A percentile compares a stretch with the other conserved stretches of the same genome.
Conservation (phyloP, 768 basidiomycete genomes). For the Rhodocollybia butyracea region DNA sequence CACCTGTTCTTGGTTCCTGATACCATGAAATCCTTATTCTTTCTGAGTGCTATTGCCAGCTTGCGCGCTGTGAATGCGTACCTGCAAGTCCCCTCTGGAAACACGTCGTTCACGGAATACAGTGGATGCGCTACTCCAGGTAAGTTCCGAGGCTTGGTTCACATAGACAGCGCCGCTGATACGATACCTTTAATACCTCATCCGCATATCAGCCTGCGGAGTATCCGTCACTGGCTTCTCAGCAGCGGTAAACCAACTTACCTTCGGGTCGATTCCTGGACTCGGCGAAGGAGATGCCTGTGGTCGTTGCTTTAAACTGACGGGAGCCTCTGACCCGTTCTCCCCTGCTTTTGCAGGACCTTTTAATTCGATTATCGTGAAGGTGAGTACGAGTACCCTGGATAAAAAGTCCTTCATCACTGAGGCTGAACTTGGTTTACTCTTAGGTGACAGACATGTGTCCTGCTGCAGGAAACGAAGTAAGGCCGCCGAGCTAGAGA, state of each 20-base stretch:
- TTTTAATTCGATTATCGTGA: constrained; percentile 53
- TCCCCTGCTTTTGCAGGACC: constrained; percentile 47
- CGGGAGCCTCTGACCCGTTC: constrained; percentile 48
- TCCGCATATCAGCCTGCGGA: constrained; percentile 43
- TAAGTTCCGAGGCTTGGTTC: constrained; percentile 17
- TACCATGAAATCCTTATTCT: not conserved
- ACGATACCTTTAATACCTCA: not conserved
- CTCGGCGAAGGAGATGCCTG: constrained; percentile 56
- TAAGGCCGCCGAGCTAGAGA: constrained; percentile 9
- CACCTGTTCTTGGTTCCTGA: too few relatives aligned
- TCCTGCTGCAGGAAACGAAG: constrained; percentile 44
- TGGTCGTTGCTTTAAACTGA: constrained; percentile 57
- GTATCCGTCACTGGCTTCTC: constrained; percentile 45
- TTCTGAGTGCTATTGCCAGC: not conserved
- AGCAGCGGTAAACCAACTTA: constrained; percentile 55
- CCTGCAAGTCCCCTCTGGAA: constrained; percentile 48
- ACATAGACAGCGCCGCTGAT: not conserved
- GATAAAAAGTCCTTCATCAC: not conserved
- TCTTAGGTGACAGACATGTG: constrained; percentile 35
- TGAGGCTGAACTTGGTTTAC: not conserved
- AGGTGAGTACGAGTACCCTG: constrained; percentile 27
- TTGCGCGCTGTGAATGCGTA: constrained; percentile 31
- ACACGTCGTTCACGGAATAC: constrained; percentile 57
- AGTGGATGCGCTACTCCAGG: constrained; percentile 48
- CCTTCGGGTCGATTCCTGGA: constrained; percentile 50